Evolutionary conservation across 768 basidiomycete species (phyloP), one percentile per base, ranked within the genome.

Genomic region (Asterophora lycoperdoides): DNA sequence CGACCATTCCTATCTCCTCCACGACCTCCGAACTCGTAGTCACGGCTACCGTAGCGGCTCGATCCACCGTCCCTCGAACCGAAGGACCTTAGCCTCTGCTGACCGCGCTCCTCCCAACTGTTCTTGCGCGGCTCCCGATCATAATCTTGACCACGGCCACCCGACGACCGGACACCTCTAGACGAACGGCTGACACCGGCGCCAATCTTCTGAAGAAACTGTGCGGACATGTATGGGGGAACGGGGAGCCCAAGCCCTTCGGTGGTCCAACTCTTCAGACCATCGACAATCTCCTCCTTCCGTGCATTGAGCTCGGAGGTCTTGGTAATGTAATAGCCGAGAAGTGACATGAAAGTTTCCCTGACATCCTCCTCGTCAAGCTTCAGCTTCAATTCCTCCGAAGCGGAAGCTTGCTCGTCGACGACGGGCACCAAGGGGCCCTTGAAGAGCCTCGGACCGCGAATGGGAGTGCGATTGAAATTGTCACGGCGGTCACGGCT

Each of bases 311-410:
- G 58, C 36, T 81, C 73, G 5, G 62, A 62, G 1, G 68, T 47
- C 53, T 79, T 77, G 36, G 75, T 64, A 30, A 81, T 57, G 66
- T 90, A 91, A 69, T 82, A 91, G 1, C 90, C 91, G 15, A 92
- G 65, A 46, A 84, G 63, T 11, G 83, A 80, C 17, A 78, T 72
- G 59, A 89, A 83, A 1, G 84, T 78, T 44, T 83, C 80, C 38
- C 69, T 66, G 38, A 90, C 57, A 2, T 77, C 77, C 3, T 73
- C 74, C 17, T 68, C 61, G 56, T 86, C 77, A 9, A 82, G 44
- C 4, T 57, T 60, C 10, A 49, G 20, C 6, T 65, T 59, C 37
- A 78, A 51, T 20, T 66, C 58, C 18, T 61, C 39, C 34, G 75
- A 47, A 8, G 53, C 59, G 10, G 54, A 44, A 23, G 66, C 62